Evolutionary conservation across 2,329 filamentous ascomycete species (phyloP), one percentile per base, ranked within the genome.

Genomic region (Coniochaeta sp.): DNA sequence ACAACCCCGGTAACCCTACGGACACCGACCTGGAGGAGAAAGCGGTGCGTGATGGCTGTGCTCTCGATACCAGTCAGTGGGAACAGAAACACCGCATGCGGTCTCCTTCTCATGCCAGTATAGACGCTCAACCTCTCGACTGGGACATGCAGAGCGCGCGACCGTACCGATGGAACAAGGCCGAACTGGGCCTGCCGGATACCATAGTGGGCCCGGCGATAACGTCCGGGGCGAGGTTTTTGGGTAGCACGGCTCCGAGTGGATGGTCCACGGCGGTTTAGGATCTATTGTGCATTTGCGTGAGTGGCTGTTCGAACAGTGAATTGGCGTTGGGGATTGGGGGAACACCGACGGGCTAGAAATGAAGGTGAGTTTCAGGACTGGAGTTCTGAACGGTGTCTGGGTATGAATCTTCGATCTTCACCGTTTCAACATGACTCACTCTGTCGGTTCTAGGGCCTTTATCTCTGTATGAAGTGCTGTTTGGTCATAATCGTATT

Each of bases 191-290:
- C 8, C 19, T 47, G 14, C 43, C 31, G 7, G 60, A 60, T 26
- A 50, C 22, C 36, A 14, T 31, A n/a, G 56, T 58, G 28, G 40
- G 9, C 2, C 17, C 28, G n/a, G 57, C 36, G 19, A 60, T 34
- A 28, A 24, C 33, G 36, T 31, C 34, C 36, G 19, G 38, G n/a
- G 43, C 33, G 17, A 57, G 62, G 16, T 67, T 66, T 26, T 38
- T 67, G 24, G 66, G 63, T 16, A 66, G 65, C 19, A 64, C 66
- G 36, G 62, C 50, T 22, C 66, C 66, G 47, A 66, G 58, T 19
- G 66, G 66, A 3, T 67, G 66, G 66, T 59, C 57, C 19, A 17
- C 43, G 44, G 61, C 61, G 1, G 9, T 47, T 17, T 61, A 58
- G 38, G 63, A 65, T 59, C 17, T 65, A 4, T 36, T 36, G 34